phyloP scores from a whole-genome alignment of 169 alveolate species.

The Plasmodium gonderi region DNA sequence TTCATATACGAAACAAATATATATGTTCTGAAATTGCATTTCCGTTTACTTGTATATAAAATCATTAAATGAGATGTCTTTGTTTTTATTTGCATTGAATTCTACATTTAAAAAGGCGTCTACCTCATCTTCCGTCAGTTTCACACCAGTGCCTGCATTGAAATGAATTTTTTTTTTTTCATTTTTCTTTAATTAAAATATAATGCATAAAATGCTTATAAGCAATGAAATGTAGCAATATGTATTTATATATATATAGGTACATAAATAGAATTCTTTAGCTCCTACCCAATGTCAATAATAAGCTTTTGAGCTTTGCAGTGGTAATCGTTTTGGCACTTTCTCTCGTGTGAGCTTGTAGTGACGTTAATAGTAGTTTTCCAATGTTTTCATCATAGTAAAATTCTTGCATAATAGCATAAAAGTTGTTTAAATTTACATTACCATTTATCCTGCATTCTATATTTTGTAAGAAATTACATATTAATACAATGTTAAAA shows the following conservation, averaged over 20 bases:
- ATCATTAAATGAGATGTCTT: constrained; percentile 64
- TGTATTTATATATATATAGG: background rate
- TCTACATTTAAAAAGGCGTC: constrained; percentile 69
- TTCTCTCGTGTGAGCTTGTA: constrained; percentile 56
- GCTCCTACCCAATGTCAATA: constrained; percentile 66
- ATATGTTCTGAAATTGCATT: background rate
- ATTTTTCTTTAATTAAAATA: background rate
- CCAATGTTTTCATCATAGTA: constrained; percentile 72
- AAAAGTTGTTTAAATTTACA: constrained; percentile 57
- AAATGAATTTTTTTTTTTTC: constrained; percentile 15
- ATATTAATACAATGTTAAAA: constrained; percentile 18
- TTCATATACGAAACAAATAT: background rate
- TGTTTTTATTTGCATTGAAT: constrained; percentile 44
- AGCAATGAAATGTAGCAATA: background rate
- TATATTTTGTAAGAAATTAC: constrained; percentile 32
- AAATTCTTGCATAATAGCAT: constrained; percentile 66
- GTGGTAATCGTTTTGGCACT: constrained; percentile 34
- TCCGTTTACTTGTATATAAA: constrained; percentile 67
- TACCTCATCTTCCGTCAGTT: constrained; percentile 72
- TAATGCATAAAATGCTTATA: background rate
- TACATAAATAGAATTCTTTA: background rate
- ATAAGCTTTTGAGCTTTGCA: constrained; percentile 30
- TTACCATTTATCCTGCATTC: constrained; percentile 64
- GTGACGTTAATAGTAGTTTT: constrained; percentile 35
- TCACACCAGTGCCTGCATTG: constrained; percentile 45